Percentiles rank a stretch among this genome's conserved stretches.
These are phyloP conservation scores for Fraxinus floribunda DNA, from an alignment of 305 asterid genomes.

Conservation along the genomic window DNA sequence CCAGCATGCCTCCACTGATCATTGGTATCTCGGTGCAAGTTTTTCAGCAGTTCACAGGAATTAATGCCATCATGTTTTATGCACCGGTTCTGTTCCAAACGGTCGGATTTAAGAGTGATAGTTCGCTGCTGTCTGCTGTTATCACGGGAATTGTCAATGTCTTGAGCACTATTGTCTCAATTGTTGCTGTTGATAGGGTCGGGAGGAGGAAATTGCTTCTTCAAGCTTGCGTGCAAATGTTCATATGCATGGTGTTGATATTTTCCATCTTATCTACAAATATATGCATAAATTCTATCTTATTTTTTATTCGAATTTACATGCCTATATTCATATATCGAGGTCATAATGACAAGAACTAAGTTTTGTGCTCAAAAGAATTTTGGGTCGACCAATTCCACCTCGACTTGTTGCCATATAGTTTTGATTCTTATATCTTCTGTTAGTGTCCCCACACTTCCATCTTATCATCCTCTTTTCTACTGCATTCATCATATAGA, in stretches of 20 bases:
- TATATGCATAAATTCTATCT: background rate
- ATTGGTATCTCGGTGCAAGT: constrained; percentile 26
- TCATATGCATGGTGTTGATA: constrained; percentile 28
- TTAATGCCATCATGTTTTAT: constrained; percentile 58
- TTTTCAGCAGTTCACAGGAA: constrained; percentile 60
- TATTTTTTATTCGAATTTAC: background rate
- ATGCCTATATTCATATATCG: background rate
- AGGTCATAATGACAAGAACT: background rate
- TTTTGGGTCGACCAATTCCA: background rate
- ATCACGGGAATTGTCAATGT: constrained; percentile 37
- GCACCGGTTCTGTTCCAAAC: constrained; percentile 45
- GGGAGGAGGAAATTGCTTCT: constrained; percentile 44
- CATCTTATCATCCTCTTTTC: background rate
- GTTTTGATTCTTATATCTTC: background rate
- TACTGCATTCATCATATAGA: background rate
- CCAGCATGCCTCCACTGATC: constrained; percentile 44
- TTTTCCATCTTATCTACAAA: background rate
- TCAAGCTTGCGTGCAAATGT: constrained; percentile 40
- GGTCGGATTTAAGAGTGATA: constrained; percentile 33
- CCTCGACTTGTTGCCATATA: background rate
- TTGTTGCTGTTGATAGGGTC: constrained; percentile 29
- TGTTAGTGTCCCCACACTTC: background rate
- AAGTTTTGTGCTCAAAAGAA: no score
- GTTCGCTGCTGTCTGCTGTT: constrained; percentile 38
- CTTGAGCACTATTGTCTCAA: constrained; percentile 32